phyloP scores from a whole-genome alignment of 805 yeast genomes.

The Saccharomycopsis amapae region DNA sequence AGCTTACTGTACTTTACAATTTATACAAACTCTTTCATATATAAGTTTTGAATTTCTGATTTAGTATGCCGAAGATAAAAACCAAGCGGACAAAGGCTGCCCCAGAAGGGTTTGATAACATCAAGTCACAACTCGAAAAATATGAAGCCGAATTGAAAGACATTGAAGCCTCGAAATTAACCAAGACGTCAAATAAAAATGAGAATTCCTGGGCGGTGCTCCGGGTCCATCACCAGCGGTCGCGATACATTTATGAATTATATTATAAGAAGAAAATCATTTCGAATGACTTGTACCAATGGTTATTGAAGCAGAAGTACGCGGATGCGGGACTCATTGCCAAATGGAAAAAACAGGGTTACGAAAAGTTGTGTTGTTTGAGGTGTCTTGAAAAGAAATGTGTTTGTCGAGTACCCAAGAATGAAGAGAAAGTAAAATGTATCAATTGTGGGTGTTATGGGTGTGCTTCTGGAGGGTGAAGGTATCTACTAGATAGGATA shows the following conservation, averaged over 20 bases:
- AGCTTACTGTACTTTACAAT: neutral
- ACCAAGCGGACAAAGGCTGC: conserved; percentile 41
- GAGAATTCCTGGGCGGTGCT: conserved; percentile 65
- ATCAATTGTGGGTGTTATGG: conserved; percentile 21
- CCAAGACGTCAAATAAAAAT: conserved; percentile 41
- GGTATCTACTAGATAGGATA: too few relatives aligned
- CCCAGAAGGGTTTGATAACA: conserved; percentile 67
- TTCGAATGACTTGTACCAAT: conserved; percentile 59
- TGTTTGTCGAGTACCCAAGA: conserved; percentile 76
- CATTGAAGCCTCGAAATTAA: conserved; percentile 34
- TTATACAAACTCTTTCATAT: neutral
- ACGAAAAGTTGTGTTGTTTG: conserved; percentile 79
- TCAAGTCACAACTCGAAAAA: conserved; percentile 58
- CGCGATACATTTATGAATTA: conserved; percentile 68
- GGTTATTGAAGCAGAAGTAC: conserved; percentile 59
- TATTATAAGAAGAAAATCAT: conserved; percentile 66
- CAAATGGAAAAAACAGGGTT: conserved; percentile 80
- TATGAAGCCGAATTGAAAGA: conserved; percentile 54
- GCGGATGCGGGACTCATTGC: conserved; percentile 70
- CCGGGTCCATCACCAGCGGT: conserved; percentile 64
- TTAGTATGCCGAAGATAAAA: conserved; percentile 39
- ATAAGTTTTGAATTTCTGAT: neutral
- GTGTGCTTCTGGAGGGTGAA: conserved; percentile 17
- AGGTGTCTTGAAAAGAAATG: conserved; percentile 73
- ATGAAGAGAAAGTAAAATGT: conserved; percentile 7